Evolutionary conservation across 2,329 filamentous ascomycete species (phyloP).

Genomic region (Coniochaeta sp.): DNA sequence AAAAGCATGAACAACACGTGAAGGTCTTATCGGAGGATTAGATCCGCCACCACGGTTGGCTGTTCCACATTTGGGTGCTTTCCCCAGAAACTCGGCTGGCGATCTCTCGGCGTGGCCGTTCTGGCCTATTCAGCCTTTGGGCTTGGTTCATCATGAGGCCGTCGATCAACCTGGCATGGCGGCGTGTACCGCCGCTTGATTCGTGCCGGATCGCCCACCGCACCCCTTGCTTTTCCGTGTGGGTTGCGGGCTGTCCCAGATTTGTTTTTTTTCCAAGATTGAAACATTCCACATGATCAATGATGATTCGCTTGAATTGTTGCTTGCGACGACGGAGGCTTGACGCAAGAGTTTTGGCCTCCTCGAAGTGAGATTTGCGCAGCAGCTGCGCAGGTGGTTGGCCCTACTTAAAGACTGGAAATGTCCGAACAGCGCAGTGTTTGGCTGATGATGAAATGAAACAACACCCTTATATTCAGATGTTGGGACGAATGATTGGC

Average conservation of each 20-base stretch:
- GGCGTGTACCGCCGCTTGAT: neutral
- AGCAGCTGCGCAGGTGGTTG: no score
- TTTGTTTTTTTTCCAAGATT: neutral
- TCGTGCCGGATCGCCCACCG: neutral
- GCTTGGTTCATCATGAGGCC: neutral
- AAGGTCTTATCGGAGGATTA: neutral
- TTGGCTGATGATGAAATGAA: neutral
- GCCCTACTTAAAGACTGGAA: no score
- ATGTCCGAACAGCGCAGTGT: neutral
- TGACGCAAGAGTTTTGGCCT: no score
- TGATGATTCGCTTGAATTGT: neutral
- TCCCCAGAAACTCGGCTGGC: neutral
- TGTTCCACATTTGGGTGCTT: neutral
- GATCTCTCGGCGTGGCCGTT: neutral
- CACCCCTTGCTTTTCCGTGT: neutral
- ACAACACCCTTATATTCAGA: neutral
- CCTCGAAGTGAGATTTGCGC: no score
- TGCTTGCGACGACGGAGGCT: no score
- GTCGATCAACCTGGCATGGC: neutral
- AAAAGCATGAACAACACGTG: neutral
- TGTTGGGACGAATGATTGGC: neutral
- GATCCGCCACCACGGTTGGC: neutral
- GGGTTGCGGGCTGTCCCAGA: neutral
- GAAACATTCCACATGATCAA: neutral
- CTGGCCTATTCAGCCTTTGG: neutral